Percentiles rank a stretch among this genome's conserved stretches.
These are phyloP conservation scores for Stachybotrys echinatus DNA, from an alignment of 2,329 filamentous ascomycete genomes.

Conservation along the genomic window DNA sequence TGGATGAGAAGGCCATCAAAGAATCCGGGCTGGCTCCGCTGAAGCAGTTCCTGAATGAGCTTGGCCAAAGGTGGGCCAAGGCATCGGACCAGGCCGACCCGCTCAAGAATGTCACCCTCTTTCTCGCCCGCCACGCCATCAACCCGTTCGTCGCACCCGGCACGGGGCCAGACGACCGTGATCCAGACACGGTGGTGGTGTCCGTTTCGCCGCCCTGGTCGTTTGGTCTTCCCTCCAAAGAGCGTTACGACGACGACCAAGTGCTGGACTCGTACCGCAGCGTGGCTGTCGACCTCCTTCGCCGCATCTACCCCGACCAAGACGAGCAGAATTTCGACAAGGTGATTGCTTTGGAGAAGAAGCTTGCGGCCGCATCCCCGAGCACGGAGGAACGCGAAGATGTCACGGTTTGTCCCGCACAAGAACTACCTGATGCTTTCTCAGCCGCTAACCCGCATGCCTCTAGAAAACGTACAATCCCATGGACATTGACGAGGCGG, in stretches of 20 bases:
- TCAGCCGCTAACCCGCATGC: background rate
- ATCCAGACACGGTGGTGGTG: constrained; percentile 30
- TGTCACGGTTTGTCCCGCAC: constrained; percentile 41
- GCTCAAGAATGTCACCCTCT: constrained; percentile 33
- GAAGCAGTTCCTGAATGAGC: constrained; percentile 45
- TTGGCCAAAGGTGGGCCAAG: constrained; percentile 20
- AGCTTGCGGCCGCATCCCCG: constrained; percentile 46
- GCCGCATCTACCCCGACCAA: constrained; percentile 22
- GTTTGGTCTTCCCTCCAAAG: constrained; percentile 57
- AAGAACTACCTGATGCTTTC: background rate
- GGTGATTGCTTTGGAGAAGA: constrained; percentile 51
- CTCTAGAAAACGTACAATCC: constrained; percentile 59
- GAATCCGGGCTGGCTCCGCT: constrained; percentile 52
- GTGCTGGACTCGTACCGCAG: constrained; percentile 45
- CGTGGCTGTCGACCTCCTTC: constrained; percentile 15
- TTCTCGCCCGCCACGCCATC: constrained; percentile 40
- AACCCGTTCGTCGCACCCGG: constrained; percentile 28
- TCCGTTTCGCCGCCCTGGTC: constrained; percentile 36
- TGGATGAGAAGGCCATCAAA: constrained; percentile 54
- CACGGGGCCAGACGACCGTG: constrained; percentile 36
- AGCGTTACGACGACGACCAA: constrained; percentile 53
- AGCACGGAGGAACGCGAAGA: constrained; percentile 53
- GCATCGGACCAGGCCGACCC: background rate
- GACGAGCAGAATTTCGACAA: constrained; percentile 28
- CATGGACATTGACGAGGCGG: constrained; percentile 49